Evolutionary conservation across 257 asterid genomes (phyloP).

Genomic region (Mentha longifolia): DNA sequence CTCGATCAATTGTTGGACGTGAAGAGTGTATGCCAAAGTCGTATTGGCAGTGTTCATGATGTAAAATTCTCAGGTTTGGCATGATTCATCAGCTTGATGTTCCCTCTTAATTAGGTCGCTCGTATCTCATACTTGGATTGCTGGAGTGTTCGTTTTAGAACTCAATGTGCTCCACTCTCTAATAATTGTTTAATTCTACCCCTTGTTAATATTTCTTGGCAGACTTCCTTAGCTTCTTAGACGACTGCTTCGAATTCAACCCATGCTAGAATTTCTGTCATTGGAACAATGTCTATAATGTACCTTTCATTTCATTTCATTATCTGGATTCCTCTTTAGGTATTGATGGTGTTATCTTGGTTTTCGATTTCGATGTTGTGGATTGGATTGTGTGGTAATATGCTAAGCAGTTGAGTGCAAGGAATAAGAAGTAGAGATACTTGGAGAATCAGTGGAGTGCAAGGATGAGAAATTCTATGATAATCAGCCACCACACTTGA

Average conservation of each 20-base stretch:
- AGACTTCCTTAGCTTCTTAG: conserved; percentile 35
- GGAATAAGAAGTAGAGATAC: not conserved
- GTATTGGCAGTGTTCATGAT: conserved; percentile 34
- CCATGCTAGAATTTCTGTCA: conserved; percentile 12
- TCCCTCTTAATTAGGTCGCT: conserved; percentile 30
- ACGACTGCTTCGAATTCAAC: conserved; percentile 29
- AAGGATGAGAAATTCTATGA: not conserved
- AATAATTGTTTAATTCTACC: conserved; percentile 34
- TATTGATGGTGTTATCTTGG: conserved; percentile 1
- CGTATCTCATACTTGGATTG: conserved; percentile 15
- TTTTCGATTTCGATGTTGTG: conserved; percentile 1
- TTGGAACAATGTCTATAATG: conserved; percentile 23
- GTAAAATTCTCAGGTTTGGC: conserved; percentile 40
- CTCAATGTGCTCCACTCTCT: conserved; percentile 28
- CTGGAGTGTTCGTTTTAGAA: conserved; percentile 33
- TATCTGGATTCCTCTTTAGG: not conserved
- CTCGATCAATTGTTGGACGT: conserved; percentile 23
- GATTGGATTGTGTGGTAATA: not conserved
- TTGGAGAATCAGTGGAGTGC: conserved; percentile 25
- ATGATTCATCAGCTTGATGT: conserved; percentile 26
- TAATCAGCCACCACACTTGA: too few relatives aligned
- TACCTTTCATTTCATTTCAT: conserved; percentile 21
- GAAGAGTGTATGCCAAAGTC: conserved; percentile 28
- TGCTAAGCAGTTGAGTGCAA: conserved; percentile 30
- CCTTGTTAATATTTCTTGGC: conserved; percentile 33